Base-by-base conservation (phyloP, 768 basidiomycete genomes). In the Mycena crocata region DNA sequence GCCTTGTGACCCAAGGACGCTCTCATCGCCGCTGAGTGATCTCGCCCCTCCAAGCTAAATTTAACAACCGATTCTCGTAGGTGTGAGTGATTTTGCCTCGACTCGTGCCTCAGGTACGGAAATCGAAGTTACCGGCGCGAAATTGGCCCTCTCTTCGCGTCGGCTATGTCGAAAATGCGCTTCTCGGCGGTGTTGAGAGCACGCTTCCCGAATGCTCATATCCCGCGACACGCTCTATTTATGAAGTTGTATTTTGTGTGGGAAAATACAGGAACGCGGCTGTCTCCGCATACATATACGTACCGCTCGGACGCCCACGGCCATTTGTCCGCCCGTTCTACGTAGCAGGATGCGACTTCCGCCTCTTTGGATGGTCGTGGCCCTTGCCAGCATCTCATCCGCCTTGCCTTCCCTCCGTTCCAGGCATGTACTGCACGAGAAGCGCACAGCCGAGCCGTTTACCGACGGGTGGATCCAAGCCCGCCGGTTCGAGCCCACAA, bases 351-450 rank as follows among this genome's bases (percentile, higher is more conserved):
- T 67, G 66, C n/a, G n/a, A n/a, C 60, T 61, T 9, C 32, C 58
- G 34, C 40, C 34, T n/a, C 66, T 67, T 48, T 31, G 57, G 17
- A 26, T 54, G 17, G 55, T 67, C n/a, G 34, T 32, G 32, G 59
- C 55, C 4, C 23, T 57, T 10, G 42, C 42, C 9, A 37, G 55
- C 24, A 28, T 62, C 32, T 42, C 66, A 35, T 40, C 15, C 19
- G 66, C 60, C n/a, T 21, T 51, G 2, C 46, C 54, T 1, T 37
- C 37, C 24, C 30, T 14, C 21, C 42, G 21, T 28, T 30, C 48
- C 4, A 0, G 26, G 24, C 73, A 78, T 64, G 72, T 74, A 64
- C 64, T 82, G 31, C 83, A 84, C 58, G 83, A 84, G 70, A 80
- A 74, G 58, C 83, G 82, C 57, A 74, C 73, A 19, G 67, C 46